Evolutionary conservation across 2,329 filamentous ascomycete species (phyloP), one percentile per base, ranked within the genome.

Genomic region (Chaetomiaceae sp.): DNA sequence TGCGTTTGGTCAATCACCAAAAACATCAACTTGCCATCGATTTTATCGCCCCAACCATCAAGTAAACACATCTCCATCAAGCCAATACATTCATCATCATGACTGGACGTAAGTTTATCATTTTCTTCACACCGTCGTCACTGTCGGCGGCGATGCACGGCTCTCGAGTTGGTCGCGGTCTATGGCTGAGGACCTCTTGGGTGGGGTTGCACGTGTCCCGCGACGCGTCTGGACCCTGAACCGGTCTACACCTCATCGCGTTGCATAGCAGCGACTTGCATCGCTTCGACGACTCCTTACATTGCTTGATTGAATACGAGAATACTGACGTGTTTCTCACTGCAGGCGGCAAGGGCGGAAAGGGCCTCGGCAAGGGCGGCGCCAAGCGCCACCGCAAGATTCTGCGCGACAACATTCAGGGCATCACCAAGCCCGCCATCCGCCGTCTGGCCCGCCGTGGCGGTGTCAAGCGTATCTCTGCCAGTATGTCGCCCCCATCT

Each of bases 351-450:
- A 95, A 96, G 81, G 91, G 91, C 78, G 91, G 91, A 75, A 96
- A 96, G 86, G 91, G 91, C 75, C 90, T 96, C 77, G 91, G 91
- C 76, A 96, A 96, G 87, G 91, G 91, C 65, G 91, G 91, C 75
- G 92, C 92, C 78, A 97, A 96, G 88, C 91, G 91, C 78, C 91
- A 96, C 81, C 87, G 92, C 71, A 96, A 96, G 89, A 96, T 96
- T 82, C 84, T 96, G 76, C 90, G 91, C 78, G 91, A 96, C 88
- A 96, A 96, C 88, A 96, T 96, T 72, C 91, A 96, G 81, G 91
- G 91, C 79, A 96, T 96, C 73, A 96, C 91, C 71, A 96, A 96
- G 88, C 91, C 91, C 68, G 91, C 91, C 69, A 96, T 96, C 78
- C 88, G 91, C 70, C 91, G 91, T 95, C 91, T 96, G 74, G 91